phyloP scores from a whole-genome alignment of 1,139 yeast species.

The Groenewaldozyma auringiensis region DNA sequence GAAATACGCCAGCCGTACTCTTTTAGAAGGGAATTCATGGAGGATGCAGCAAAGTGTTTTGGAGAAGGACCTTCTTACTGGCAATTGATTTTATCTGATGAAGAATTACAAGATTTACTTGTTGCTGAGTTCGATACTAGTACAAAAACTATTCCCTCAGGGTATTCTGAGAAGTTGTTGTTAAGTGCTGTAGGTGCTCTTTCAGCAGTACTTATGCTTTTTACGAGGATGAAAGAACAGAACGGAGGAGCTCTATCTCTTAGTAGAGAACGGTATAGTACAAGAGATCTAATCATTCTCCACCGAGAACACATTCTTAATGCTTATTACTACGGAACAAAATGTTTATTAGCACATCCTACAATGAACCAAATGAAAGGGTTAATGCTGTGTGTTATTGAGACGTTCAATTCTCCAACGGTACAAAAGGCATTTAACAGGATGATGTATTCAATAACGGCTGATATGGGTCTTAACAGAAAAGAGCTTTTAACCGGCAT shows the following conservation, averaged over 20 bases:
- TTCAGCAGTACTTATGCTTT: neutral
- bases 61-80: conserved; percentile 12
- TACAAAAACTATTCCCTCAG: neutral
- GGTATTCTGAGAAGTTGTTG: conserved; percentile 1
- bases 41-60: conserved; percentile 8
- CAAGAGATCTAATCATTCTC: conserved; percentile 7
- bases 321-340: conserved; percentile 18
- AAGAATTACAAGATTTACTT: conserved; percentile 18
- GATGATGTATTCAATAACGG: conserved; percentile 27
- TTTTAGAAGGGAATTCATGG: conserved; percentile 9
- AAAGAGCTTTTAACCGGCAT: conserved; percentile 41
- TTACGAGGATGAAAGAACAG: neutral
- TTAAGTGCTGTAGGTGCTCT: neutral
- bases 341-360: conserved; percentile 16
- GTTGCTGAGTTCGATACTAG: conserved; percentile 14
- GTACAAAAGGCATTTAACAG: conserved; percentile 41
- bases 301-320: conserved; percentile 11
- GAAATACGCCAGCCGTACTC: conserved; percentile 11
- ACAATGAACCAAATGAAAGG: conserved; percentile 19
- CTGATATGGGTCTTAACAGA: conserved; percentile 59
- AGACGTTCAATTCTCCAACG: conserved; percentile 32
- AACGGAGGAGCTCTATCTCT: neutral
- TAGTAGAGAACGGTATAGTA: neutral
- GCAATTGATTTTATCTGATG: conserved; percentile 13
- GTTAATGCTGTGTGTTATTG: conserved; percentile 15